A percentile compares a stretch with the other conserved stretches of the same genome.
Evolutionary conservation across 306 rosid genomes (phyloP).

Genomic region (Pterocarpus santalinus): DNA sequence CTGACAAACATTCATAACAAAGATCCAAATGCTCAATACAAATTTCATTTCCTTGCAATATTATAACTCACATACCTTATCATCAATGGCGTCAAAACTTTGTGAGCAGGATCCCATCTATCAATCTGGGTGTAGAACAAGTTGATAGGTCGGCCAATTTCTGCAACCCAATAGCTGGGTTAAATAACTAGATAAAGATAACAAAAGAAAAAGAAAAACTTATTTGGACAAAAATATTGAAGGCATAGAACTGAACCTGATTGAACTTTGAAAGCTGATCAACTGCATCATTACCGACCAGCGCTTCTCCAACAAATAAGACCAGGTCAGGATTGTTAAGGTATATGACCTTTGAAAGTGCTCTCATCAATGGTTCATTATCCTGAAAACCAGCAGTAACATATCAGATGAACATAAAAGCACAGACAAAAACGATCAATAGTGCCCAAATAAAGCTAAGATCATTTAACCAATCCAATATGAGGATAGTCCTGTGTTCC

Average conservation of each 20-base stretch:
- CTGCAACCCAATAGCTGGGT: slow-evolving; percentile 55
- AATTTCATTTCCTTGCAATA: slow-evolving; percentile 28
- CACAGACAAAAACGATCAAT: slow-evolving; percentile 7
- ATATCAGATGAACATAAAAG: slow-evolving; percentile 18
- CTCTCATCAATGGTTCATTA: slow-evolving; percentile 98
- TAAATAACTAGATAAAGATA: slow-evolving; percentile 19
- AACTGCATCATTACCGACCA: slow-evolving; percentile 98
- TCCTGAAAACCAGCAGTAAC: slow-evolving; percentile 65
- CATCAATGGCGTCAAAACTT: slow-evolving; percentile 95
- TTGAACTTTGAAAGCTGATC: slow-evolving; percentile 98
- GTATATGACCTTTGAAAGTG: slow-evolving; percentile 89
- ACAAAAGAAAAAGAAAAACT: background rate
- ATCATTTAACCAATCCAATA: slow-evolving; percentile 20
- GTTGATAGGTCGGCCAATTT: slow-evolving; percentile 92
- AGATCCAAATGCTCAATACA: slow-evolving; percentile 15
- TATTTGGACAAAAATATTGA: background rate
- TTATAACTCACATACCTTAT: slow-evolving; percentile 69
- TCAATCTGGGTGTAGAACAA: slow-evolving; percentile 71
- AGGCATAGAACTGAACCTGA: slow-evolving; percentile 65
- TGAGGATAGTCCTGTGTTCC: background rate
- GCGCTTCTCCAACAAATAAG: slow-evolving; percentile 97
- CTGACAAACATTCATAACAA: background rate
- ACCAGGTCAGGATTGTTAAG: slow-evolving; percentile 95
- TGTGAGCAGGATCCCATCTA: slow-evolving; percentile 97
- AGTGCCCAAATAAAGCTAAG: slow-evolving; percentile 10